These are phyloP conservation scores for Neopestalotiopsis sp. DNA, from an alignment of 2,329 filamentous ascomycete species.

Conservation along the genomic window DNA sequence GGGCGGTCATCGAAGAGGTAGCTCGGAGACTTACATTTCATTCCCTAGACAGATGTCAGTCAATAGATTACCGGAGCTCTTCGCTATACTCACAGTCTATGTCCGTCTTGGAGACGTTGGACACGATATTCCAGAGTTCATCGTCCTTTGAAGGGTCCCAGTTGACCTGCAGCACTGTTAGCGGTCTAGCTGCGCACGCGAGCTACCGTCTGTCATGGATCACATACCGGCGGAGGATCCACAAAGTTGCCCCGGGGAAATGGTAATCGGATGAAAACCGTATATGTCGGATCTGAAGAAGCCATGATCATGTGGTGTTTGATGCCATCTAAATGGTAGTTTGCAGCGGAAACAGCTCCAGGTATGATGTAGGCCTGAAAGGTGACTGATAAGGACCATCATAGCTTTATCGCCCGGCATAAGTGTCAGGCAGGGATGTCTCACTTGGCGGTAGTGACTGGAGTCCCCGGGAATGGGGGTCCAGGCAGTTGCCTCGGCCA, in stretches of 20 bases:
- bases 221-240: slow-evolving; percentile 80
- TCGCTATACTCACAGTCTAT: slow-evolving; percentile 73
- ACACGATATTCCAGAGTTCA: slow-evolving; percentile 87
- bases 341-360: slow-evolving; percentile 6
- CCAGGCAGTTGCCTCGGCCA: not conserved
- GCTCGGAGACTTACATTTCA: slow-evolving; percentile 64
- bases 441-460: not conserved
- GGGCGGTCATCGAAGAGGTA: slow-evolving; percentile 16
- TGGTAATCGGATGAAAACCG: slow-evolving; percentile 87
- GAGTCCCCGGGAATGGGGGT: not conserved
- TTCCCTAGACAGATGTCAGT: slow-evolving; percentile 60
- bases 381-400: slow-evolving; percentile 10
- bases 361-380: not conserved
- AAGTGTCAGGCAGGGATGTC: slow-evolving; percentile 8
- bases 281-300: slow-evolving; percentile 62
- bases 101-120: slow-evolving; percentile 78
- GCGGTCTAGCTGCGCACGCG: not conserved
- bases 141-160: slow-evolving; percentile 91
- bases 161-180: slow-evolving; percentile 66
- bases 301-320: slow-evolving; percentile 31
- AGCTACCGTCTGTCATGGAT: not conserved
- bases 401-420: slow-evolving; percentile 16
- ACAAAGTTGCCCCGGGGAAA: slow-evolving; percentile 86
- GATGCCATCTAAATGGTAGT: slow-evolving; percentile 21
- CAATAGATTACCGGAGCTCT: not conserved